Percentiles rank a stretch among this genome's conserved stretches.
Conservation (phyloP, 2,329 filamentous ascomycete genomes). For the Escovopsis sp. region DNA sequence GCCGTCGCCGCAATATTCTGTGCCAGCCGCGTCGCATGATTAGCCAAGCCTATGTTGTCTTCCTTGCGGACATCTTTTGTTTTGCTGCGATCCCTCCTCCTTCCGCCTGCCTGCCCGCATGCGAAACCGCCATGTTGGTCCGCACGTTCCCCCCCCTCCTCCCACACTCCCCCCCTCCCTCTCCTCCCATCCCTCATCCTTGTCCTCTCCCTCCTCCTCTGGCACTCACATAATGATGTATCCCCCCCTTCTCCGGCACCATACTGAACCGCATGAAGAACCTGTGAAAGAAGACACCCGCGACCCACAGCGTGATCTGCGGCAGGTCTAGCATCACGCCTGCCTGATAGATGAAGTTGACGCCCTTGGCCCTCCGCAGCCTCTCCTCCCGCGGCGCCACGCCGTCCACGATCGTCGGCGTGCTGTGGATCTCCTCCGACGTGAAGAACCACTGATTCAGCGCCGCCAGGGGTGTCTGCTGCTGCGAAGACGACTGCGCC, state of each 20-base stretch:
- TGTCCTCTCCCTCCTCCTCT: too few species aligned
- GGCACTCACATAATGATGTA: slow-evolving; percentile 83
- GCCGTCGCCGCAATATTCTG: slow-evolving; percentile 77
- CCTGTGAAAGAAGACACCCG: slow-evolving; percentile 85
- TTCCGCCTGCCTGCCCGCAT: too few species aligned
- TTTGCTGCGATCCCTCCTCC: too few species aligned
- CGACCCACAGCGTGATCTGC: slow-evolving; percentile 82
- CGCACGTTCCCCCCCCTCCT: too few species aligned
- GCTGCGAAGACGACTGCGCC: slow-evolving; percentile 25
- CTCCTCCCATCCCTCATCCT: too few species aligned
- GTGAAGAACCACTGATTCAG: slow-evolving; percentile 78
- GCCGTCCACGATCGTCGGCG: slow-evolving; percentile 74
- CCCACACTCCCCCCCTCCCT: too few species aligned
- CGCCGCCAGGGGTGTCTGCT: slow-evolving; percentile 20
- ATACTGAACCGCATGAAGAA: slow-evolving; percentile 87
- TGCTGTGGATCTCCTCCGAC: slow-evolving; percentile 63
- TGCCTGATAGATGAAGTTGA: slow-evolving; percentile 92
- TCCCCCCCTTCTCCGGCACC: slow-evolving; percentile 56
- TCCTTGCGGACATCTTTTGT: too few species aligned
- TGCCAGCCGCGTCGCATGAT: too few species aligned
- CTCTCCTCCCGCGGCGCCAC: slow-evolving; percentile 64
- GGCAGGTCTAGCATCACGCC: slow-evolving; percentile 85
- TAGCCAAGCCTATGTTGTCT: too few species aligned
- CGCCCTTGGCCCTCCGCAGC: slow-evolving; percentile 69
- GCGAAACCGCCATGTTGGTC: too few species aligned